A percentile compares a stretch with the other conserved stretches of the same genome.
Conservation (phyloP, 257 asterid genomes). For the Gardenia jasminoides region DNA sequence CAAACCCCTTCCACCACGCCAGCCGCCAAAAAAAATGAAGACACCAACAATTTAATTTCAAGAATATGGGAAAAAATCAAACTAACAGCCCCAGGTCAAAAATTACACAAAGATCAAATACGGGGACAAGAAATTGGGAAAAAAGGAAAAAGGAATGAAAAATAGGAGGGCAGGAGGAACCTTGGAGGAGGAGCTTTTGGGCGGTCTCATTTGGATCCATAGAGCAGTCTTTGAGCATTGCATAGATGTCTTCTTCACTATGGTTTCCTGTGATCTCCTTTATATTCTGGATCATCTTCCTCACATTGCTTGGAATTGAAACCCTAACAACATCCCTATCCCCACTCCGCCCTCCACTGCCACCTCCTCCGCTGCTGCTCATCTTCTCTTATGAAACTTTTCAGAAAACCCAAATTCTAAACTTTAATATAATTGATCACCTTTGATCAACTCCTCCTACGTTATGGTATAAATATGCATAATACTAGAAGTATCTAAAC, state of each 20-base stretch:
- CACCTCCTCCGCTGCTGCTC: constrained; percentile 34
- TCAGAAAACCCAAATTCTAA: background rate
- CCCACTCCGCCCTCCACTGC: constrained; percentile 10
- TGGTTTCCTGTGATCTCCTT: constrained; percentile 90
- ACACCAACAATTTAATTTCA: background rate
- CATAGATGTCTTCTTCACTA: constrained; percentile 88
- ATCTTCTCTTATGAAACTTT: constrained; percentile 32
- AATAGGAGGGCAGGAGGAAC: constrained; percentile 23
- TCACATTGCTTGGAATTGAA: constrained; percentile 68
- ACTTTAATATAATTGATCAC: no score
- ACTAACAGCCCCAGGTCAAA: constrained; percentile 34
- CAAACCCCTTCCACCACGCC: background rate
- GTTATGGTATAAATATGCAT: no score
- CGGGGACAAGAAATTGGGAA: background rate
- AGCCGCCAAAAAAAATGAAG: background rate
- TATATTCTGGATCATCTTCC: constrained; percentile 75
- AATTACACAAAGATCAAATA: constrained; percentile 33
- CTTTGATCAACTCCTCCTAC: no score
- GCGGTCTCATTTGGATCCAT: constrained; percentile 98
- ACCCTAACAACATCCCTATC: constrained; percentile 44
- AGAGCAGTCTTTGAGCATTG: constrained; percentile 81
- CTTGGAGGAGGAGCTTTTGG: constrained; percentile 81
- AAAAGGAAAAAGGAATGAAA: background rate
- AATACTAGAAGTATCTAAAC: no score
- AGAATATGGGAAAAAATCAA: background rate